Evolutionary conservation across 805 yeast genomes (phyloP).

Genomic region (Candida koratica): DNA sequence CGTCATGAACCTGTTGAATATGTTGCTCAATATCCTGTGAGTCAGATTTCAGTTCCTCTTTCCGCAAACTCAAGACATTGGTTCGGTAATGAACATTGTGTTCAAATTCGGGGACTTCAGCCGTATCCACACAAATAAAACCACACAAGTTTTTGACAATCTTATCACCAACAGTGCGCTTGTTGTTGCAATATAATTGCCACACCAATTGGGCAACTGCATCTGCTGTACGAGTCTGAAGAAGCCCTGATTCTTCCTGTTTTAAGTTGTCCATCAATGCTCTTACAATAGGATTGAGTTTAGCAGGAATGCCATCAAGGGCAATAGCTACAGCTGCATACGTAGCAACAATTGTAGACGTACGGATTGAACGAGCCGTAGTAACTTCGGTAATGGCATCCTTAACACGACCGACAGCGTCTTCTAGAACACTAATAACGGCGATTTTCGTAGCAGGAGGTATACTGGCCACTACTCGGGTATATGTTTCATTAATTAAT

Average conservation of each 20-base stretch:
- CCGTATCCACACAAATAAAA: constrained; percentile 89
- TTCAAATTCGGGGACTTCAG: constrained; percentile 89
- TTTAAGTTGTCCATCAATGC: constrained; percentile 91
- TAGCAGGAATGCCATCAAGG: constrained; percentile 70
- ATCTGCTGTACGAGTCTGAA: constrained; percentile 69
- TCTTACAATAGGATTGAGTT: constrained; percentile 83
- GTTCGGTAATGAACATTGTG: constrained; percentile 55
- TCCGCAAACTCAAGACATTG: constrained; percentile 66
- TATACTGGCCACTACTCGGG: constrained; percentile 58
- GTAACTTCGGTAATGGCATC: constrained; percentile 68
- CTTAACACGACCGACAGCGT: constrained; percentile 64
- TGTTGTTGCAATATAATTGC: constrained; percentile 54
- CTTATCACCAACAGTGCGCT: constrained; percentile 78
- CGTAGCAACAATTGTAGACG: constrained; percentile 62
- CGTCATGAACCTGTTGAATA: constrained; percentile 64
- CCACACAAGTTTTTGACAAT: constrained; percentile 88
- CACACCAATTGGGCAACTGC: constrained; percentile 63
- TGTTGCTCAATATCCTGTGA: constrained; percentile 58
- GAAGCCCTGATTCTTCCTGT: constrained; percentile 56
- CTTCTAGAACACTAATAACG: constrained; percentile 70
- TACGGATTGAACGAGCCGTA: constrained; percentile 46
- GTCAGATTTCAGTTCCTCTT: constrained; percentile 68
- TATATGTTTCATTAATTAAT: constrained; percentile 58
- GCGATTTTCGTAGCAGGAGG: constrained; percentile 67
- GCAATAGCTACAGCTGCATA: constrained; percentile 72